Evolutionary conservation across 768 basidiomycete species (phyloP).

Genomic region (Russula foetens): DNA sequence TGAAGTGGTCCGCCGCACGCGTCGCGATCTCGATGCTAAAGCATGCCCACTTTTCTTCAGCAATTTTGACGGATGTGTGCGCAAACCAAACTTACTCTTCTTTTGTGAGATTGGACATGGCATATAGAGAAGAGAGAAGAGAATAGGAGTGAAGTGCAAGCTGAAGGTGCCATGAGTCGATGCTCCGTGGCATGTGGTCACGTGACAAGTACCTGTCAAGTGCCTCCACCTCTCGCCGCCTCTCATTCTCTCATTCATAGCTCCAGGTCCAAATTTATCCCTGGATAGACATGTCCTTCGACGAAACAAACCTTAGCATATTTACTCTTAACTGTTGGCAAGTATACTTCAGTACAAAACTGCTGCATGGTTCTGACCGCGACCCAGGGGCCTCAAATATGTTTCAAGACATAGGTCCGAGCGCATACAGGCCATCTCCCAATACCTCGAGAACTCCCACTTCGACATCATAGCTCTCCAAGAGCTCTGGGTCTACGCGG

Average conservation of each 20-base stretch:
- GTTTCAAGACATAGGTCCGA: constrained; percentile 66
- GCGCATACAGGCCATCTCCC: constrained; percentile 69
- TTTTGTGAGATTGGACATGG: constrained; percentile 29
- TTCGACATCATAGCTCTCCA: constrained; percentile 82
- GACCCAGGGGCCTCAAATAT: constrained; percentile 74
- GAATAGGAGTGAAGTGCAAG: neutral
- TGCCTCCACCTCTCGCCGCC: neutral
- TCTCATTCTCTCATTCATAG: too few relatives aligned
- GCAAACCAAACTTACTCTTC: constrained; percentile 26
- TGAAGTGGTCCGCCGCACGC: constrained; percentile 76
- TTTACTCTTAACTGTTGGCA: constrained; percentile 79
- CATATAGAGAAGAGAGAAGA: neutral
- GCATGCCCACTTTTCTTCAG: neutral
- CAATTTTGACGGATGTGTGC: neutral
- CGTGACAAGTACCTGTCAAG: too few relatives aligned
- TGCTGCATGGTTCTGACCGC: neutral
- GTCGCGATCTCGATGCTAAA: constrained; percentile 80
- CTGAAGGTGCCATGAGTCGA: too few relatives aligned
- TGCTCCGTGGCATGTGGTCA: too few relatives aligned
- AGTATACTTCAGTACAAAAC: constrained; percentile 9
- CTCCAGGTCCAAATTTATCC: neutral
- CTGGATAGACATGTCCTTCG: constrained; percentile 21
- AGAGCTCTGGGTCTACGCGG: constrained; percentile 81
- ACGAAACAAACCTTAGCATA: constrained; percentile 44
- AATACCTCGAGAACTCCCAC: constrained; percentile 47